Base-by-base conservation (phyloP, 257 asterid genomes). In the Echium plantagineum region DNA sequence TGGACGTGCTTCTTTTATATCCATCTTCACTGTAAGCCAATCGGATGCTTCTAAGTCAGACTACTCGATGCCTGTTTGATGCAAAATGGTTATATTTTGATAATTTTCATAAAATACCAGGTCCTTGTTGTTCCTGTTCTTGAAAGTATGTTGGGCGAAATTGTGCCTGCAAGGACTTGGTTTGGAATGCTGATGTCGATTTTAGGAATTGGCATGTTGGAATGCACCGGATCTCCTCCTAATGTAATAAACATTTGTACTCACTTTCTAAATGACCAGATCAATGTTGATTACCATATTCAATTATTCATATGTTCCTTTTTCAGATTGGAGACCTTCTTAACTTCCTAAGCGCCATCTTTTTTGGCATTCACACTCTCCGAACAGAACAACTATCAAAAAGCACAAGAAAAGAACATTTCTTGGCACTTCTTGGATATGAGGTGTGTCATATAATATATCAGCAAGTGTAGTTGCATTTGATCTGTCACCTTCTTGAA, bases 351-450 rank as follows among this genome's bases (percentile, higher is more conserved):
- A 85, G 94, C 53, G 94, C 90, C 20, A 75, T 85, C 63, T 85
- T 85, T 80, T 85, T 82, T 16, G 87, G 94, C 32, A 73, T 85
- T 69, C 90, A 85, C 52, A 82, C 83, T 2, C 94, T 85, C 52
- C 72, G 90, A 5, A 85, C 90, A 51, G 80, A 78, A 67, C 90
- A 78, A 24, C 64, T 80, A 62, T 80, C 90, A 13, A 78, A 74
- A 71, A 75, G 70, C 6, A 80, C 77, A 3, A 73, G 65, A 20
- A 68, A 72, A 64, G 85, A 82, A 66, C 70, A 78, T 20, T 66
- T 74, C 59, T 55, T 80, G 64, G 75, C 85, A 18, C 87, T 85
- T 63, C 85, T 85, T 28, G 94, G 94, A 67, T 82, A 85, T 26
- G 85, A 85, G 87, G 90, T 83, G n/a, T n/a, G n/a, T n/a, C n/a